Evolutionary conservation across 176 grass and related monocot species (phyloP), one percentile per base, ranked within the genome.

Genomic region (Chloris gayana): DNA sequence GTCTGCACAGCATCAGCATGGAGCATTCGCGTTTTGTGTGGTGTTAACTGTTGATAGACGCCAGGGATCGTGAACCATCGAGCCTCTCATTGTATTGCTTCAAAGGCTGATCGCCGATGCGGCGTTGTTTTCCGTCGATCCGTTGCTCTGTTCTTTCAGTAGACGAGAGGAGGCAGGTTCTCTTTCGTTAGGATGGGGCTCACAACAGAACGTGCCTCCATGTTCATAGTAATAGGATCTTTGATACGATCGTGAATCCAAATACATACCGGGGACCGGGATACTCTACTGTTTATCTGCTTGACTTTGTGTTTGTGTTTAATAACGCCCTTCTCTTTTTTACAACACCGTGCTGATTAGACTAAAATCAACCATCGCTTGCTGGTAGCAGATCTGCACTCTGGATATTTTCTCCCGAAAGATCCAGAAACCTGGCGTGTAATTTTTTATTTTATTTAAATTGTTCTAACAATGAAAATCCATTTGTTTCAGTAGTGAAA

Each of bases 121-220:
- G 59, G 9, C 14, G 15, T 24, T 38, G 37, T 58, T 61, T 61
- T 38, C 38, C 11, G 57, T 83, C n/a, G 6, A 41, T 59, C 7
- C 64, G 29, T 31, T 26, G 54, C 21, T 18, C 31, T 4, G 14
- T 1, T 1, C 0, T 18, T 42, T 9, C 30, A 13, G 54, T 17
- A 31, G 41, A 44, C 9, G 41, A 1, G 41, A 44, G 41, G 41
- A 44, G 41, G 41, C n/a, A n/a, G n/a, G n/a, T n/a, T n/a, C n/a
- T n/a, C n/a, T n/a, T 44, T 17, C 9, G 34, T 24, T 56, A 7
- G 51, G 51, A 56, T 56, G 49, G 47, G 49, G 15, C 9, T 56
- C n/a, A 37, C 35, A 44, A 44, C 9, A 56, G n/a, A 56, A 70
- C 35, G 58, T 76, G 85, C 54, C 45, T 53, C 9, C 57, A 62